phyloP scores from a whole-genome alignment of 768 basidiomycete genomes.

The Hygrocybe punicea region DNA sequence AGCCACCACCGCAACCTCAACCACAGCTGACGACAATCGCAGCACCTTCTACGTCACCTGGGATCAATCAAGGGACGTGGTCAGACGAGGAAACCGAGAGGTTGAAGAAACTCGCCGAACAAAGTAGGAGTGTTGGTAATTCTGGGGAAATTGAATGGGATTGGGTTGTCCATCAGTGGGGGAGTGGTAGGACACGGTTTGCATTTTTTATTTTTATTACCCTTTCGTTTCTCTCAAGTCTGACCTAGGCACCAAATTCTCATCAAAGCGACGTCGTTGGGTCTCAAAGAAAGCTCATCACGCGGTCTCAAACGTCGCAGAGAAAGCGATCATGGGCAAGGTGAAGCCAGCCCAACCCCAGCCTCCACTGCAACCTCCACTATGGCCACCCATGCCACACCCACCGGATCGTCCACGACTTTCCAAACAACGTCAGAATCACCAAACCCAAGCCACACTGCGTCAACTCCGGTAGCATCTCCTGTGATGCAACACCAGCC shows the following conservation, averaged over 20 bases:
- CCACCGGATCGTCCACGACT: constrained; percentile 34
- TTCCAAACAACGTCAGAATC: constrained; percentile 19
- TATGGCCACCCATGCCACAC: constrained; percentile 22
- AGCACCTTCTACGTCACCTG: constrained; percentile 34
- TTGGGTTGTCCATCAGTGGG: constrained; percentile 70
- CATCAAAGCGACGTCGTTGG: constrained; percentile 74
- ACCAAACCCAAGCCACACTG: constrained; percentile 38
- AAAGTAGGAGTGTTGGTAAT: constrained; percentile 48
- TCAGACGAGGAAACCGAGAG: constrained; percentile 72
- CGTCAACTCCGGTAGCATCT: constrained; percentile 49
- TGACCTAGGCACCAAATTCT: constrained; percentile 70
- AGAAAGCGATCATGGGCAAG: constrained; percentile 26
- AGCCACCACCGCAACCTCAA: constrained; percentile 16
- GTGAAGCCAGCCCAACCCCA: constrained; percentile 32
- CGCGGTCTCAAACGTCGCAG: constrained; percentile 57
- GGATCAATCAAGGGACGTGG: constrained; percentile 68
- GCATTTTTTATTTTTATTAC: constrained; percentile 12
- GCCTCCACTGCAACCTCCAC: constrained; percentile 26
- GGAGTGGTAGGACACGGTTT: constrained; percentile 68
- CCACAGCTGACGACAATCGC: constrained; percentile 27
- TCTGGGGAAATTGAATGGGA: constrained; percentile 77
- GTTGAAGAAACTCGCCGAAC: constrained; percentile 65
- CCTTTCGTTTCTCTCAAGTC: not conserved
- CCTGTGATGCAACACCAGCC: constrained; percentile 47
- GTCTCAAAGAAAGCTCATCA: constrained; percentile 70